Evolutionary conservation across 805 yeast genomes (phyloP).

Genomic region (Candida khao-thaluensis): DNA sequence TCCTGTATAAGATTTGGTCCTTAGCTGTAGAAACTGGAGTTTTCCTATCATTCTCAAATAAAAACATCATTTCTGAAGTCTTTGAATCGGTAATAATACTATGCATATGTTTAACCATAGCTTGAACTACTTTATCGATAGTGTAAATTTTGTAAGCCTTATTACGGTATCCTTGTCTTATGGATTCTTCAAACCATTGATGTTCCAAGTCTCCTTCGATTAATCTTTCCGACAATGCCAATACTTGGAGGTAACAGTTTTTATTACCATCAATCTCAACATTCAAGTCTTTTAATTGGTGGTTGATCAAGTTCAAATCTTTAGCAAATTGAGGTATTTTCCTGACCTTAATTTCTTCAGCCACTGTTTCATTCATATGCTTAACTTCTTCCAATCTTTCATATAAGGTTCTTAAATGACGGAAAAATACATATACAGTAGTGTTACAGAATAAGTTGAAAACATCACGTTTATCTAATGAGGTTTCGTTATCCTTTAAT

Average conservation of each 20-base stretch:
- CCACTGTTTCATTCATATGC: constrained; percentile 62
- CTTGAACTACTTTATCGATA: constrained; percentile 85
- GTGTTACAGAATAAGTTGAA: constrained; percentile 87
- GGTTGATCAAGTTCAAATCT: constrained; percentile 78
- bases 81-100: constrained; percentile 74
- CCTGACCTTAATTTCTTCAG: constrained; percentile 66
- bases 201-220: constrained; percentile 91
- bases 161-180: constrained; percentile 93
- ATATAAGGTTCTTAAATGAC: constrained; percentile 78
- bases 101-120: constrained; percentile 76
- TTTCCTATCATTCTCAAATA: constrained; percentile 80
- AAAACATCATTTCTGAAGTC: constrained; percentile 73
- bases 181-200: constrained; percentile 90
- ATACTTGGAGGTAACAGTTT: constrained; percentile 75
- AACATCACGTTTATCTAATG: constrained; percentile 44
- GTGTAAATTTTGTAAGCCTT: constrained; percentile 92
- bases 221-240: constrained; percentile 67
- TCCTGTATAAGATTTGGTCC: constrained; percentile 86
- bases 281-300: constrained; percentile 79
- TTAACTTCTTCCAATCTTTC: constrained; percentile 80
- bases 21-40: constrained; percentile 66
- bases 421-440: constrained; percentile 83
- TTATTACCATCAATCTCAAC: constrained; percentile 61
- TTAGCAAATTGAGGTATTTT: constrained; percentile 74
- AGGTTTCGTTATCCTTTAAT: constrained; percentile 22